These are phyloP conservation scores for Diaporthe velutina DNA, from an alignment of 2,329 filamentous ascomycete species.

Conservation along the genomic window DNA sequence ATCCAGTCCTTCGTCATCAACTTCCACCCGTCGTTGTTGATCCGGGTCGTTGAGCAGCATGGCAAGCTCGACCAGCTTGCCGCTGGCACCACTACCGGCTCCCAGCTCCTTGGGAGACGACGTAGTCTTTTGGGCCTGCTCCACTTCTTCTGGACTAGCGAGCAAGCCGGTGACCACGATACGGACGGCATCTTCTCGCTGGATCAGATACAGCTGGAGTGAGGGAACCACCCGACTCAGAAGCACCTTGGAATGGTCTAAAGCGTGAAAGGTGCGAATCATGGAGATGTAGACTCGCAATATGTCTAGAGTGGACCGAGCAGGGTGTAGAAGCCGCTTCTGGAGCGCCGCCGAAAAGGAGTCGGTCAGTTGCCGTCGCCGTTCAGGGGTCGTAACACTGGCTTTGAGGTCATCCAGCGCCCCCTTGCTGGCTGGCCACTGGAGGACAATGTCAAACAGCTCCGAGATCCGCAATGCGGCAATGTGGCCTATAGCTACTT, in stretches of 20 bases:
- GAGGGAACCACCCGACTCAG: conserved; percentile 80
- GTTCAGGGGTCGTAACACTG: conserved; percentile 76
- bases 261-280: conserved; percentile 80
- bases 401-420: conserved; percentile 81
- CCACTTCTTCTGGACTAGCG: conserved; percentile 67
- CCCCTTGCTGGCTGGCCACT: conserved; percentile 79
- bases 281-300: conserved; percentile 83
- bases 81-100: conserved; percentile 41
- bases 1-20: conserved; percentile 79
- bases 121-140: conserved; percentile 44
- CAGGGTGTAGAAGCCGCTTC: conserved; percentile 78
- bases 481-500: conserved; percentile 76
- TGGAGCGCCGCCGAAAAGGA: conserved; percentile 76
- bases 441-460: conserved; percentile 83
- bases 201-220: conserved; percentile 81
- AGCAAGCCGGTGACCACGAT: conserved; percentile 83
- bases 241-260: conserved; percentile 83
- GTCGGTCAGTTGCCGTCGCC: conserved; percentile 77
- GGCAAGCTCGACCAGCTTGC: conserved; percentile 75
- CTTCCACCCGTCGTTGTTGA: conserved; percentile 63
- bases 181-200: conserved; percentile 80
- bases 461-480: conserved; percentile 78
- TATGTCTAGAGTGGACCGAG: conserved; percentile 81
- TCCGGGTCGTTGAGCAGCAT: conserved; percentile 73
- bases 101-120: neutral